Evolutionary conservation across 1,284 basidiomycete species (phyloP).

Genomic region (Dichomitus squalens): DNA sequence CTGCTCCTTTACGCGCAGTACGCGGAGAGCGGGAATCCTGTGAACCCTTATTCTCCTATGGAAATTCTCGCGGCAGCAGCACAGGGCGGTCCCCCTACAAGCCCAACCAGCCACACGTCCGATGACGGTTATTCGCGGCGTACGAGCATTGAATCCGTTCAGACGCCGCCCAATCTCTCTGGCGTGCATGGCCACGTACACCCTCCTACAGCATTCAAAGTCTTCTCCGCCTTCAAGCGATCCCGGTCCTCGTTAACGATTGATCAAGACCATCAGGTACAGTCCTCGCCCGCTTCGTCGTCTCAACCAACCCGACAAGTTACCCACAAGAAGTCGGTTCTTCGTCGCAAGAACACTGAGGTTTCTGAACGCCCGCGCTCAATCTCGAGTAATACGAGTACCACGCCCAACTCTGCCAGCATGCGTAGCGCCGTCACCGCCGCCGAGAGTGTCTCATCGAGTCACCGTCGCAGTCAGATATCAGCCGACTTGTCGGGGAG

Average conservation of each 20-base stretch:
- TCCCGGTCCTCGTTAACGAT: slow-evolving; percentile 48
- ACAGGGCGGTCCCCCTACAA: slow-evolving; percentile 38
- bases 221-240: slow-evolving; percentile 64
- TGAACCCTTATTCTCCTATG: slow-evolving; percentile 53
- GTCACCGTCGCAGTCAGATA: slow-evolving; percentile 20
- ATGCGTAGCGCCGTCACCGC: slow-evolving; percentile 39
- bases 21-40: slow-evolving; percentile 62
- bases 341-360: slow-evolving; percentile 30
- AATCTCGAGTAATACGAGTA: slow-evolving; percentile 35
- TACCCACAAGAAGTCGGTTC: slow-evolving; percentile 35
- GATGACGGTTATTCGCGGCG: slow-evolving; percentile 52
- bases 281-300: slow-evolving; percentile 24
- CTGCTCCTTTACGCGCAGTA: slow-evolving; percentile 72
- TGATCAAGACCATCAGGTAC: slow-evolving; percentile 30
- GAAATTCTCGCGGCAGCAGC: slow-evolving; percentile 46
- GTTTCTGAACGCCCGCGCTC: slow-evolving; percentile 35
- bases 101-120: slow-evolving; percentile 51
- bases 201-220: slow-evolving; percentile 63
- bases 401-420: slow-evolving; percentile 35
- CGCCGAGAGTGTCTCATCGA: slow-evolving; percentile 34
- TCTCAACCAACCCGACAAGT: slow-evolving; percentile 23
- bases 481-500: slow-evolving; percentile 27
- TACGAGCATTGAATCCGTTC: slow-evolving; percentile 52
- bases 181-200: slow-evolving; percentile 28
- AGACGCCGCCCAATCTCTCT: slow-evolving; percentile 26